Base-by-base conservation (phyloP, 805 yeast species). In the Blastobotrys attinorum region DNA sequence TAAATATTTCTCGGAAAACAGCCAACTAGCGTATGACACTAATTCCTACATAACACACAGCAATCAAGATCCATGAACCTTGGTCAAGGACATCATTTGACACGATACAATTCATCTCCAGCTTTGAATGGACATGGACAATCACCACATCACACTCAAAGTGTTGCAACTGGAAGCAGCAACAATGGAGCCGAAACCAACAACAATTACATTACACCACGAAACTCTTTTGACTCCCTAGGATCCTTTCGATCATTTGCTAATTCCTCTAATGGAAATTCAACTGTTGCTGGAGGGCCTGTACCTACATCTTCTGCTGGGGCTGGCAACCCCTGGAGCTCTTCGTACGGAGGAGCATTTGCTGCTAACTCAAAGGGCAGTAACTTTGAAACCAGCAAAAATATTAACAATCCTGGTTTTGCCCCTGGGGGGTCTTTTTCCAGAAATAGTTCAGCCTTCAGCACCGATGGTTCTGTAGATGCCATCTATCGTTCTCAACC, bases 191-290 rank as follows among this genome's bases (percentile, higher is more conserved):
- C 34, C 31, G 35, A 17, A 7, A 29, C 16, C 25, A 10, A 27
- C 8, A 15, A 42, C 35, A 31, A 21, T 25, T 18, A 49, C 11
- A 22, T 49, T 21, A 44, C 51, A 2, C 48, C 51, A 3, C 48
- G 47, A 32, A 39, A 47, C 16, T 50, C 54, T 6, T 44, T 33
- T 18, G 54, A 48, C 39, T 48, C 52, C 3, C 40, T 50, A 16
- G 52, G 47, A 11, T 50, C 54, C 25, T 42, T 39, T 25, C 29
- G 29, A 25, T 25, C 29, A 25, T 25, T 25, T 25, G 29, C 29
- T 11, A 25, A 11, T 11, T 25, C 29, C 10, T 25, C 29, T 11
- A n/a, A n/a, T n/a, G n/a, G n/a, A n/a, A n/a, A n/a, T n/a, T n/a
- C n/a, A n/a, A n/a, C n/a, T n/a, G n/a, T n/a, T n/a, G n/a, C n/a